These are phyloP conservation scores for Fusarium temperatum DNA, from an alignment of 2,329 filamentous ascomycete genomes.

Conservation along the genomic window DNA sequence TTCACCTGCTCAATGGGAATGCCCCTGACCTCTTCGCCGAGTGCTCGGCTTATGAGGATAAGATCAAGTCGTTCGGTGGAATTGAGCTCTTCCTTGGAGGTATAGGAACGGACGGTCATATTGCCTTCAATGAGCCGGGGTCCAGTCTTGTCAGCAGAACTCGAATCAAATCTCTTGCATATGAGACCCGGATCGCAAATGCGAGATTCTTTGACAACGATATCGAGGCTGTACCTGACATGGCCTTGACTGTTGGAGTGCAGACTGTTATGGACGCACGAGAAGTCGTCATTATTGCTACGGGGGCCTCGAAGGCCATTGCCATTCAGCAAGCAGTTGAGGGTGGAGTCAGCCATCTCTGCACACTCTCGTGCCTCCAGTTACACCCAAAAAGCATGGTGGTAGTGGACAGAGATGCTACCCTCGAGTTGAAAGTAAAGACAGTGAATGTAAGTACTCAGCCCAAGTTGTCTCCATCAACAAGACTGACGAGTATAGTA, in stretches of 20 bases:
- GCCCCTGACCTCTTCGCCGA: background rate
- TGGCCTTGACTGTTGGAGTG: constrained; percentile 6
- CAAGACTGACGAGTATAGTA: background rate
- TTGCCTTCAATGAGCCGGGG: constrained; percentile 3
- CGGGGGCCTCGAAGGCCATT: background rate
- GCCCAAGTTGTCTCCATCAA: rapidly evolving
- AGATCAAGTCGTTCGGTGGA: background rate
- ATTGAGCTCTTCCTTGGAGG: constrained; percentile 11
- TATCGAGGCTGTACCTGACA: background rate
- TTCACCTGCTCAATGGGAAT: background rate
- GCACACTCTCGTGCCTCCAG: constrained; percentile 1
- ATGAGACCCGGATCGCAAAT: constrained; percentile 5
- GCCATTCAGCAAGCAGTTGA: constrained; percentile 4
- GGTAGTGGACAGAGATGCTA: constrained; percentile 1
- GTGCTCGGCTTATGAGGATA: background rate
- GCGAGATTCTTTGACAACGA: constrained; percentile 4
- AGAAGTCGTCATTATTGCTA: constrained; percentile 6
- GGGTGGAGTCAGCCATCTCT: constrained; percentile 9
- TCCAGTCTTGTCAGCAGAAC: constrained; percentile 8
- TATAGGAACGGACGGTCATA: constrained; percentile 2
- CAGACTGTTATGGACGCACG: constrained; percentile 19
- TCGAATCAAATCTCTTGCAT: constrained; percentile 6
- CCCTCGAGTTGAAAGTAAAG: constrained; percentile 8
- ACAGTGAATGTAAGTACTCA: background rate
- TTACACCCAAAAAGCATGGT: constrained; percentile 10